Evolutionary conservation across 1,139 yeast genomes (phyloP).

Genomic region (Pichia sp.): DNA sequence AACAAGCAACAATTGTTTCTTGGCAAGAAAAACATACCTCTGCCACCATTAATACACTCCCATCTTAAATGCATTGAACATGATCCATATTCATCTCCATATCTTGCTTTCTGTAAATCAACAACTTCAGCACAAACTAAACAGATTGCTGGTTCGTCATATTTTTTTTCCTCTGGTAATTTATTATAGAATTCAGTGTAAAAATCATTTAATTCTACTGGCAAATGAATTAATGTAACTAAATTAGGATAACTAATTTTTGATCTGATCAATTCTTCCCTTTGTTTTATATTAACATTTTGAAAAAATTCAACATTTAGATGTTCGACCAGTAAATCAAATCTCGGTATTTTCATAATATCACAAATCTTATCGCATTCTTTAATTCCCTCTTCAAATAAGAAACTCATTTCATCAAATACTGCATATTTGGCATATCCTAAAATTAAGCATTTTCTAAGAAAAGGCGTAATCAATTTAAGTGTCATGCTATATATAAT

Average conservation of each 20-base stretch:
- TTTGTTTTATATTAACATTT: conserved; percentile 7
- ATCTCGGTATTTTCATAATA: conserved; percentile 46
- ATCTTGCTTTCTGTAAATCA: conserved; percentile 55
- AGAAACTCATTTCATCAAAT: conserved; percentile 31
- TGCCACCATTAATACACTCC: conserved; percentile 59
- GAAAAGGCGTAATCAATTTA: conserved; percentile 57
- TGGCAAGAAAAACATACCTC: conserved; percentile 74
- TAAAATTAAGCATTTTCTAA: conserved; percentile 61
- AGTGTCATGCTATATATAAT: conserved; percentile 50
- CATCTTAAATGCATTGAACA: conserved; percentile 59
- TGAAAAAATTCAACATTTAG: conserved; percentile 13
- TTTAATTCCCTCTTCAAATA: conserved; percentile 26
- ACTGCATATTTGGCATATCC: conserved; percentile 54
- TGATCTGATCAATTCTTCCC: conserved; percentile 9
- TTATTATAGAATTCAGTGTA: conserved; percentile 53
- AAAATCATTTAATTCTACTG: conserved; percentile 54
- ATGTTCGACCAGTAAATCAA: conserved; percentile 27
- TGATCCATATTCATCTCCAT: conserved; percentile 53
- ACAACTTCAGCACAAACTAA: conserved; percentile 71
- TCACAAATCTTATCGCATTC: conserved; percentile 51
- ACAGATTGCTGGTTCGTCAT: conserved; percentile 81
- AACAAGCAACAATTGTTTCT: conserved; percentile 66
- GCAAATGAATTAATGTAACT: conserved; percentile 40
- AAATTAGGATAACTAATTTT: conserved; percentile 50
- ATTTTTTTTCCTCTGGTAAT: conserved; percentile 33